Conservation (phyloP, 2,329 filamentous ascomycete genomes). For the Epichloe gansuensis region DNA sequence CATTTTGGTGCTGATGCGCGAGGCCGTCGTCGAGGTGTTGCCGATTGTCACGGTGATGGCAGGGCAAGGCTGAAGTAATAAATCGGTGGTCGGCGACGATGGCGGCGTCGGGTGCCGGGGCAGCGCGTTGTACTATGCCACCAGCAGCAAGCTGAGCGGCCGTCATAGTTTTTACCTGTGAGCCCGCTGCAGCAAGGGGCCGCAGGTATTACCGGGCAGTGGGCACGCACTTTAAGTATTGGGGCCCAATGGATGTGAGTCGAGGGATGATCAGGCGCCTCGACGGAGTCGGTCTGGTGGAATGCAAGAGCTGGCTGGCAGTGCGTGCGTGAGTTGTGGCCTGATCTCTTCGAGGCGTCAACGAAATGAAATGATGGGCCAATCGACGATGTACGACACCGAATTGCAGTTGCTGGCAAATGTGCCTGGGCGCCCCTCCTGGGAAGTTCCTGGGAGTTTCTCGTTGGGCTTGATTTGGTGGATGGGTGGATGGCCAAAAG, state of each 20-base stretch:
- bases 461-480: background rate
- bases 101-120: background rate
- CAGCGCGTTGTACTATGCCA: background rate
- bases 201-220: background rate
- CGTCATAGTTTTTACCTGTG: slow-evolving; percentile 2
- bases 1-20: slow-evolving; percentile 1
- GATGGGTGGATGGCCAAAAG: background rate
- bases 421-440: too few species aligned
- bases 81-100: background rate
- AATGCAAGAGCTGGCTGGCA: background rate
- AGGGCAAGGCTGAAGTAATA: background rate
- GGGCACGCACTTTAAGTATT: background rate
- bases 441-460: background rate
- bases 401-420: too few species aligned
- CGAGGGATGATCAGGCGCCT: background rate
- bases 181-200: slow-evolving; percentile 1
- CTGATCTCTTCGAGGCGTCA: background rate
- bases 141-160: background rate
- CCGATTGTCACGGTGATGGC: background rate
- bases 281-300: too few species aligned
- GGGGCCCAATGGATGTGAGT: background rate
- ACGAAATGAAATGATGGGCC: too few species aligned
- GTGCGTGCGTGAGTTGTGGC: background rate
- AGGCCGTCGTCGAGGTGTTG: background rate
- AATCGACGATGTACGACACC: too few species aligned